Base-by-base conservation (phyloP, 2,329 filamentous ascomycete species). In the Hymenoscyphus linearis region DNA sequence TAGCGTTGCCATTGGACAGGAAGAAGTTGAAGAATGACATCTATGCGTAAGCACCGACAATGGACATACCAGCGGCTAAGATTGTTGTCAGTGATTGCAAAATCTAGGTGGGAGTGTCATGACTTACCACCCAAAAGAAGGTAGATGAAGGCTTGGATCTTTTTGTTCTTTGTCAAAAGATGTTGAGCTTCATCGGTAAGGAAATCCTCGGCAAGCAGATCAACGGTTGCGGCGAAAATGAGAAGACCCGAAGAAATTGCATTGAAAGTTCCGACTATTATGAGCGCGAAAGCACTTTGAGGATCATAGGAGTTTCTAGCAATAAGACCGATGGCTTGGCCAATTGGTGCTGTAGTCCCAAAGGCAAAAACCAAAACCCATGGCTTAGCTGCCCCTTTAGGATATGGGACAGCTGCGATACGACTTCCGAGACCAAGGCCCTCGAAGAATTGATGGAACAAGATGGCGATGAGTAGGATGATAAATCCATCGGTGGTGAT, bases 241-340 rank as follows among this genome's bases (percentile, higher is more conserved):
- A 95, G 75, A 59, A 95, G 78, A 0, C 90, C 90, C 55, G 87
- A 86, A 13, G 88, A 91, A 56, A 95, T 87, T 47, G 90, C 89
- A 68, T 95, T 93, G 80, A 92, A 93, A 70, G 91, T 84, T n/a
- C 90, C 90, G 7, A 93, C 90, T 75, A 92, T 86, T 35, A 95
- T 77, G 53, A 95, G 75, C 0, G 90, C 90, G 0, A 85, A 83
- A 72, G 90, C 82, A 69, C 87, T 90, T 67, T 83, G 80, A 1
- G 90, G 90, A 65, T 91, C 89, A 75, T 93, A 95, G 65, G 93
- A 77, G 44, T 84, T 85, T 73, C 92, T 89, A 16, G 92, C 80
- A 5, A 87, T 77, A 18, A 95, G 79, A 0, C 90, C 90, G 57
- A 95, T 88, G 3, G 89, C 89, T 72, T 93, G 90, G 10, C 90